phyloP scores from a whole-genome alignment of 768 basidiomycete species.

The Asterophora parasitica region DNA sequence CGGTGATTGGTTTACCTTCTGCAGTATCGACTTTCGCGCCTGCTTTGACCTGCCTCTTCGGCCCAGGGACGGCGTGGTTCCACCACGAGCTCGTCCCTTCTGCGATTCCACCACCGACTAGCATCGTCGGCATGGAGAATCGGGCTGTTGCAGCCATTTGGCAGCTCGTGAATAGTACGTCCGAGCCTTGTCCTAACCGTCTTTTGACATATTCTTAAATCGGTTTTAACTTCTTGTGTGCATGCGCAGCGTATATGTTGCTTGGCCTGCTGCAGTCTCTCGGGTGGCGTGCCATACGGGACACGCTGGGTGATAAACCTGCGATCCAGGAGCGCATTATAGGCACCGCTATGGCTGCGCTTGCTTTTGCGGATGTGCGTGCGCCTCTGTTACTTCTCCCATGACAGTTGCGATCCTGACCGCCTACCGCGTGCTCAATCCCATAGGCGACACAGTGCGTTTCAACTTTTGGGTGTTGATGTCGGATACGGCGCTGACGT shows the following conservation, averaged over 20 bases:
- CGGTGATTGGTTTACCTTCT: neutral
- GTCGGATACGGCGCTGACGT: constrained; percentile 1
- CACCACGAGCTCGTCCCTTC: constrained; percentile 60
- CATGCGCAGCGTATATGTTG: constrained; percentile 31
- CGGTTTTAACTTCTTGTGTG: no score
- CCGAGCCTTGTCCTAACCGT: no score
- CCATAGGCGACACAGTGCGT: constrained; percentile 59
- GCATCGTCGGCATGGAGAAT: constrained; percentile 31
- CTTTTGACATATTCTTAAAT: no score
- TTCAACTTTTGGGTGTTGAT: no score
- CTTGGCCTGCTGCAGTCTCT: constrained; percentile 55
- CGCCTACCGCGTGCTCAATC: no score
- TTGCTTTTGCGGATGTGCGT: constrained; percentile 74
- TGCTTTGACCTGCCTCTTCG: constrained; percentile 41
- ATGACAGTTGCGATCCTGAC: neutral
- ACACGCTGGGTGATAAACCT: constrained; percentile 51
- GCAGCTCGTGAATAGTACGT: constrained; percentile 64
- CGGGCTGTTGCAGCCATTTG: constrained; percentile 58
- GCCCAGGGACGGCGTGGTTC: constrained; percentile 63
- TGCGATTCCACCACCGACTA: constrained; percentile 24
- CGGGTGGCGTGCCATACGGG: constrained; percentile 62
- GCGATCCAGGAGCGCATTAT: constrained; percentile 65
- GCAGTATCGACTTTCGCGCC: constrained; percentile 35
- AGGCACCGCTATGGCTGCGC: constrained; percentile 55
- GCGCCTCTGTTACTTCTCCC: constrained; percentile 20